phyloP scores from a whole-genome alignment of 768 basidiomycete species.

The Auricularia sp. region DNA sequence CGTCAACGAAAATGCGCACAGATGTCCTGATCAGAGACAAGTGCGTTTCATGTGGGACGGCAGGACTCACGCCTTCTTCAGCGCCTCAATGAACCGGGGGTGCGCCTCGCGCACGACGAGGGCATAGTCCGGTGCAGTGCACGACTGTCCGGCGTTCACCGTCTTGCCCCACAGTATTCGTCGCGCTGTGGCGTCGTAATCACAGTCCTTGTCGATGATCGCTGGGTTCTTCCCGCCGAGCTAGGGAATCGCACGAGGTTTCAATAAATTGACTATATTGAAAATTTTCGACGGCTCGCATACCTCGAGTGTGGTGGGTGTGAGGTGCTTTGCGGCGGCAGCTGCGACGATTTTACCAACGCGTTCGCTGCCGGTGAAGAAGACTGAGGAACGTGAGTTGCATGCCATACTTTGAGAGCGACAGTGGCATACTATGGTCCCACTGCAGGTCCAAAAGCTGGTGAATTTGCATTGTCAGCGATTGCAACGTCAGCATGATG shows the following conservation, averaged over 20 bases:
- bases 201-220: conserved; percentile 58
- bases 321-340: conserved; percentile 69
- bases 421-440: conserved; percentile 37
- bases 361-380: conserved; percentile 37
- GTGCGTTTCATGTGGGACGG: conserved; percentile 12
- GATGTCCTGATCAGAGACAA: no score
- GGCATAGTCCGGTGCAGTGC: conserved; percentile 49
- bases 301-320: conserved; percentile 55
- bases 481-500: background rate
- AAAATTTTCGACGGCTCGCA: conserved; percentile 3
- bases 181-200: conserved; percentile 54
- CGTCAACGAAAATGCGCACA: no score
- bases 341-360: conserved; percentile 58
- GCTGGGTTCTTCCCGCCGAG: conserved; percentile 56
- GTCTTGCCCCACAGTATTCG: conserved; percentile 79
- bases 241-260: background rate
- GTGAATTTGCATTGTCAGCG: background rate
- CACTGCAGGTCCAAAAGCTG: conserved; percentile 64
- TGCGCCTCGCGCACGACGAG: conserved; percentile 35
- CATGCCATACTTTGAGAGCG: background rate
- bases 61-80: conserved; percentile 33
- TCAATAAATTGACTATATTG: background rate
- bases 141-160: conserved; percentile 68
- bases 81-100: conserved; percentile 29
- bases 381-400: conserved; percentile 12